Base-by-base conservation (phyloP, 805 yeast species). In the Starmerella davenportii region DNA sequence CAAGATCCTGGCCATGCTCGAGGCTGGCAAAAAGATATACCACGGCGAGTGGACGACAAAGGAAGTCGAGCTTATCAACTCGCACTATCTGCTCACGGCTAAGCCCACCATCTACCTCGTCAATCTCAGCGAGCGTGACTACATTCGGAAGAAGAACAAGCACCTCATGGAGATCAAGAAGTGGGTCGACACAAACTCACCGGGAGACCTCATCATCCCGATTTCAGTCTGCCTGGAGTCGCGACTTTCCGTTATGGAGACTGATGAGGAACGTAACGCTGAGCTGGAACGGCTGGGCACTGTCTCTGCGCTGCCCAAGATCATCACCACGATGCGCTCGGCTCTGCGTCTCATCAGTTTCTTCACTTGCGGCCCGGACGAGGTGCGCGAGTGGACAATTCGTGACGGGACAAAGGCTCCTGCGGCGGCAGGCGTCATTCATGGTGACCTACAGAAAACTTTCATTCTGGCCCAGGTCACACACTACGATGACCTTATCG, bases 401-500 rank as follows among this genome's bases (percentile, higher is more conserved):
- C 74, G 96, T 63, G 66, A 68, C 50, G 92, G 92, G 51, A 79
- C 87, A 35, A 76, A 80, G 51, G 95, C 95, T 38, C 98, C 98
- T n/a, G 84, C 79, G 55, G 96, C 98, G 34, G 98, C 98, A 18
- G 96, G 95, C 58, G 93, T 90, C 34, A 87, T 87, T 53, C 98
- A 90, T 61, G 79, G 85, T 30, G 98, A 87, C 63, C 72, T 87
- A 58, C 85, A 81, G 70, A 80, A 77, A 60, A 87, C 96, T 18
- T 90, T 90, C 59, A 84, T 90, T 53, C 74, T 82, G 52, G 98
- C 96, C 34, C 84, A 82, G 59, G 79, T 90, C 48, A 82, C 82
- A 55, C 85, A 82, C 54, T 90, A 72, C 64, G 70, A 68, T 19
- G 95, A 84, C 55, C 62, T 85, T 44, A 59, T 74, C 37, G 87